Evolutionary conservation across 495 filamentous ascomycete species (phyloP).

Genomic region (Lasiosphaeria hispida): DNA sequence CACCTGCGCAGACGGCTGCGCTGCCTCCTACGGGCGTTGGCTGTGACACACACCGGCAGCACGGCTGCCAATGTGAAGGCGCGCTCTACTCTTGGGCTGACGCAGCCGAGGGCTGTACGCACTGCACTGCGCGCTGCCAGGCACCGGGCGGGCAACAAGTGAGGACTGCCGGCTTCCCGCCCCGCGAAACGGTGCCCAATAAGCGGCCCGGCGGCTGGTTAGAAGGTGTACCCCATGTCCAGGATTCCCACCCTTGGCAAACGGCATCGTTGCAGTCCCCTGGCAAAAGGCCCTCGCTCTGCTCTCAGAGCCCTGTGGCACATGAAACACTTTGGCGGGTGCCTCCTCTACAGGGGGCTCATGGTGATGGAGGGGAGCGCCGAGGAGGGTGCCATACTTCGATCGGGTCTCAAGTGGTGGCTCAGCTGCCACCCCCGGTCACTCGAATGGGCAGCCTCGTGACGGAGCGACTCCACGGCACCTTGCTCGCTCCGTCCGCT

Average conservation of each 20-base stretch:
- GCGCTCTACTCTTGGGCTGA: neutral
- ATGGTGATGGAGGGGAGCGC: conserved; percentile 11
- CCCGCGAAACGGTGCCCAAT: conserved; percentile 4
- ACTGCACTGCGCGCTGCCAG: neutral
- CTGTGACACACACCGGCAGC: conserved; percentile 8
- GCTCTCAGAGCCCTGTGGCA: neutral
- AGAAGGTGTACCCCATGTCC: too few species aligned
- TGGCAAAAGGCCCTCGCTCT: neutral
- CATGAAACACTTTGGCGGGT: conserved; percentile 9
- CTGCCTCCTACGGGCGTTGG: neutral
- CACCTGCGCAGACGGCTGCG: neutral
- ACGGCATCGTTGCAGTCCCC: too few species aligned
- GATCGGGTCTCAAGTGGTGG: conserved; percentile 9
- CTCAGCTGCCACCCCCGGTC: conserved; percentile 33
- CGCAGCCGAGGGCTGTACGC: neutral
- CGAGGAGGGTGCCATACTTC: conserved; percentile 1
- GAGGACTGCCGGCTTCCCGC: neutral
- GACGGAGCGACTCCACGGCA: conserved; percentile 16
- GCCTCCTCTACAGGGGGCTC: neutral
- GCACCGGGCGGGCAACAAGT: neutral
- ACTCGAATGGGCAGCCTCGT: conserved; percentile 21
- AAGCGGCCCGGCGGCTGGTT: too few species aligned
- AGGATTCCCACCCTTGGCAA: too few species aligned
- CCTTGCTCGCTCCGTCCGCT: neutral
- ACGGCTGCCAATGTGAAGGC: neutral